Base-by-base conservation (phyloP, 768 basidiomycete genomes). In the Glaciozyma martinii region DNA sequence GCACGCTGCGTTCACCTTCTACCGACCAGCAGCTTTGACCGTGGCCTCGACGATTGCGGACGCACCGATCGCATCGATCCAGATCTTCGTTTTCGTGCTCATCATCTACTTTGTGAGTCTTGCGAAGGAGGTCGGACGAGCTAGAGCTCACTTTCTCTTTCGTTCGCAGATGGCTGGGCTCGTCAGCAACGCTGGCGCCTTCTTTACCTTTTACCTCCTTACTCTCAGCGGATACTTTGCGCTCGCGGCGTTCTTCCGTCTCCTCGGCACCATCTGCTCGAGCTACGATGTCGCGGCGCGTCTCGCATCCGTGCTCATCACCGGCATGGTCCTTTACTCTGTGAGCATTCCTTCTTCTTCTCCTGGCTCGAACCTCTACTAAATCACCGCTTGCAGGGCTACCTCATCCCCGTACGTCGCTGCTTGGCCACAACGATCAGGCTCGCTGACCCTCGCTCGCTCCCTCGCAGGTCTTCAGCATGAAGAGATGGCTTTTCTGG, bases 181-280 rank as follows among this genome's bases (percentile, higher is more conserved):
- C 23, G 66, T 71, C 27, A 63, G 76, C 13, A 72, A 68, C 55
- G 67, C 63, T 9, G 65, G 67, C 5, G 66, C 56, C 71, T 88
- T 84, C 76, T 86, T 87, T 71, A 81, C 85, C 33, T 70, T 65
- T 60, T 71, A 65, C 55, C 33, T 65, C 49, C 64, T 71, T 57
- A 37, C 68, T 27, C 43, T 71, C n/a, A 68, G 66, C 29, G 66
- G 66, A 5, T 70, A 65, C 59, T 57, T 72, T 21, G 43, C 67
- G 57, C 66, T 72, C 55, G 63, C 63, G 0, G 52, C 65, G 27
- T 68, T 68, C 66, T 73, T 74, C 71, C 66, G 71, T 2, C 30
- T 61, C 15, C 44, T 61, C 44, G 61, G 61, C n/a, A 61, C 61
- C 3, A 43, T 57, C 5, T 57, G 56, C 56, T 15, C 15, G 10